These are phyloP conservation scores for Yamadazyma olivae DNA, from an alignment of 805 yeast species.

Conservation along the genomic window DNA sequence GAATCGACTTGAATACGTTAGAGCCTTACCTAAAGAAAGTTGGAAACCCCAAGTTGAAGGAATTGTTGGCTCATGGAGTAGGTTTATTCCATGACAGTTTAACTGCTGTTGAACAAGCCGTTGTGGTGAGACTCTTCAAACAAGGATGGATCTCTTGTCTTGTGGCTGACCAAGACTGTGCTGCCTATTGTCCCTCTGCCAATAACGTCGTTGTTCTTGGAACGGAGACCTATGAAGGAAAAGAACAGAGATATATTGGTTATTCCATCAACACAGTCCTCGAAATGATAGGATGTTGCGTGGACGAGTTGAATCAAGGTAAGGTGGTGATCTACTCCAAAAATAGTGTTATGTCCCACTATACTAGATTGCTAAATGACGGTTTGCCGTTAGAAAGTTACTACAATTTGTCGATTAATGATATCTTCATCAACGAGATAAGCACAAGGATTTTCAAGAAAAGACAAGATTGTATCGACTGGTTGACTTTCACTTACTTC, in stretches of 20 bases:
- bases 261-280: slow-evolving; percentile 62
- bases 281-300: slow-evolving; percentile 59
- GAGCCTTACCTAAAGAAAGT: slow-evolving; percentile 42
- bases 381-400: slow-evolving; percentile 85
- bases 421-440: slow-evolving; percentile 72
- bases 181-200: slow-evolving; percentile 47
- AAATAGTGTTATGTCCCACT: slow-evolving; percentile 54
- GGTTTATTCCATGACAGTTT: slow-evolving; percentile 62
- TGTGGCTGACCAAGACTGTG: slow-evolving; percentile 60
- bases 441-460: slow-evolving; percentile 57
- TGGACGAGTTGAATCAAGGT: slow-evolving; percentile 27
- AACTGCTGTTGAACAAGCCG: slow-evolving; percentile 49
- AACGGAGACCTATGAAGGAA: slow-evolving; percentile 69
- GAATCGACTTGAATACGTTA: slow-evolving; percentile 36
- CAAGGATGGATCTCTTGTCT: slow-evolving; percentile 53
- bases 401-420: slow-evolving; percentile 56
- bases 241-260: slow-evolving; percentile 66
- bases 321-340: slow-evolving; percentile 54
- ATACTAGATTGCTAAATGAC: slow-evolving; percentile 65
- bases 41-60: slow-evolving; percentile 43
- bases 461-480: slow-evolving; percentile 85
- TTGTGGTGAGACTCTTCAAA: slow-evolving; percentile 51
- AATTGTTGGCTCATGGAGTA: slow-evolving; percentile 54
- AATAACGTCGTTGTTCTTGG: slow-evolving; percentile 61
- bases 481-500: slow-evolving; percentile 82